Evolutionary conservation across 345 rosid genomes (phyloP), one percentile per base, ranked within the genome.

Genomic region (Arabidopsis arenosa): DNA sequence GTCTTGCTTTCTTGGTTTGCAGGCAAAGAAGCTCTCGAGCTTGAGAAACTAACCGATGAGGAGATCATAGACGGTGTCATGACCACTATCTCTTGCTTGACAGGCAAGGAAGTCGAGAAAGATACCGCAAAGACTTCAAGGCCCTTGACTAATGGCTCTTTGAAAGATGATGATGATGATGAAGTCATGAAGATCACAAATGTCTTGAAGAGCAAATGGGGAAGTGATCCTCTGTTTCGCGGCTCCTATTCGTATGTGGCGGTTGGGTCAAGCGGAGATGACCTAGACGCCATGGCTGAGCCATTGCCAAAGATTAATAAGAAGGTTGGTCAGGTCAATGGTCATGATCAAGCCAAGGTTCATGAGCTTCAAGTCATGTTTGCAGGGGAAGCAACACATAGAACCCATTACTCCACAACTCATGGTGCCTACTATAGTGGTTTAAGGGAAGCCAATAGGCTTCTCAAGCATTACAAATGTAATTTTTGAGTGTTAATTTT

Each of bases 391-490:
- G 97, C 93, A 54, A 95, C 99, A 15, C 97, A 95, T 69, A 87
- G 97, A 83, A 92, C 92, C 43, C 97, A 95, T 66, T 95, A 95
- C 74, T 95, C 99, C 4, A 92, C 99, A 4, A 92, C 99, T 47
- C 99, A 95, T 63, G 99, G 99, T 39, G 99, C 99, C 66, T 95
- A 92, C 80, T 88, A 82, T 74, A 95, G 99, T 81, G 97, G 96
- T 41, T 83, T 92, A 61, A 95, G 97, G 44, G 97, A 95, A 88
- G 97, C 99, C 81, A 82, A 83, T 80, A 87, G 99, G 89, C 93
- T 95, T 83, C 96, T 95, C 66, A 83, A 92, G 82, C 91, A 92
- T 79, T 95, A 92, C 80, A 80, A 84, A 30, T 81, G 83, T 85
- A 68, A 66, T n/a, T 71, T 76, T 76, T 85, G 84, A 88, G 71